Evolutionary conservation across 2,329 filamentous ascomycete genomes (phyloP), one percentile per base, ranked within the genome.

Genomic region (Cadophora sp.): DNA sequence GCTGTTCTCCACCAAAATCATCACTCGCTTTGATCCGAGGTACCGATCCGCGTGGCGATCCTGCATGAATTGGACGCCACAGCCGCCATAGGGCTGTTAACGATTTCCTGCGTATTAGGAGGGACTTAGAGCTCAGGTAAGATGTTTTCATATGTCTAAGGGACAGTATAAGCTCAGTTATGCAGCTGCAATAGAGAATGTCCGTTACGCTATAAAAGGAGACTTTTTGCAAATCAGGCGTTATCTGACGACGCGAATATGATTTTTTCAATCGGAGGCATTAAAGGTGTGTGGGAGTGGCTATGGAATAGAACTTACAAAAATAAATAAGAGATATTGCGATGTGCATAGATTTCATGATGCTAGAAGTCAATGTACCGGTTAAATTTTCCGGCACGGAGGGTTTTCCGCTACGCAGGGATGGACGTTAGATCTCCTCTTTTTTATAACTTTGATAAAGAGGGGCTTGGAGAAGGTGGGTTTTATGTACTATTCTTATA

Each of bases 281-380:
- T 34, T 16, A 16, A 58, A 22, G 55, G 16, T 58, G 55, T 29
- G 22, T 2, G 19, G 31, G 19, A 58, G 27, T 58, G 16, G 27
- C 55, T 1, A 58, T 8, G 4, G 26, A 58, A 58, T 58, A 34
- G 11, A 34, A 58, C 19, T 19, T 29, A 34, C 31, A 58, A 58
- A 34, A 58, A 31, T 34, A 12, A n/a, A 58, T 58, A 4, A 22
- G 26, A 34, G 27, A 37, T 27, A 29, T 58, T 58, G 27, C 12
- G 16, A 2, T 34, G 31, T 58, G 19, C 19, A 34, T 58, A 58
- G 27, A 37, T 58, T 3, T 58, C 2, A 26, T 58, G 16, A 58
- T 58, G n/a, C 27, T 58, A 22, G 19, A 58, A 34, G 55, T 58
- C 9, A 58, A 58, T 26, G 55, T 58, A 58, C 55, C 31, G 26